Conservation (phyloP, 2,329 filamentous ascomycete genomes). For the Verticillium albo-atrum region DNA sequence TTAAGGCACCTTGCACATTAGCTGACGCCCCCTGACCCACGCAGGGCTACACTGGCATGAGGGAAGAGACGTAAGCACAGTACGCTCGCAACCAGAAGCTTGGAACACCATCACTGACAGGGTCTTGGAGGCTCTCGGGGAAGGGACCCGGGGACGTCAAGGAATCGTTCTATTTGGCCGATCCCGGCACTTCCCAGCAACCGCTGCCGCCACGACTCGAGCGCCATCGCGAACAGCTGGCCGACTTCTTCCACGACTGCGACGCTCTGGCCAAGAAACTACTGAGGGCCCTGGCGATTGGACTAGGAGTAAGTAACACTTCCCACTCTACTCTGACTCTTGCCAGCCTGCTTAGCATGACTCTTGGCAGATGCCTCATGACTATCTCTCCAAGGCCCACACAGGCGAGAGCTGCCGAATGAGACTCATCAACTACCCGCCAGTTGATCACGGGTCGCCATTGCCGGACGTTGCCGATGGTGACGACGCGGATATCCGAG, state of each 20-base stretch:
- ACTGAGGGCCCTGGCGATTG: conserved; percentile 56
- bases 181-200: conserved; percentile 5
- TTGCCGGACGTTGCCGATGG: conserved; percentile 19
- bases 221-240: not conserved
- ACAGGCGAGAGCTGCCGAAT: conserved; percentile 29
- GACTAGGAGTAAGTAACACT: conserved; percentile 56
- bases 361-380: conserved; percentile 26
- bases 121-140: conserved; percentile 6
- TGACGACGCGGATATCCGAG: conserved; percentile 62
- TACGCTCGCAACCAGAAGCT: not conserved
- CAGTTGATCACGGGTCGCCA: conserved; percentile 41
- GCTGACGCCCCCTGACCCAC: not conserved
- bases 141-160: conserved; percentile 11
- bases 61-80: conserved; percentile 11
- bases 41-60: conserved; percentile 13
- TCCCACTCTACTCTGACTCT: not conserved
- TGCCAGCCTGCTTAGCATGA: conserved; percentile 3
- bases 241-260: conserved; percentile 7
- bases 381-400: conserved; percentile 52
- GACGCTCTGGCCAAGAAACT: conserved; percentile 6
- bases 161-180: conserved; percentile 12
- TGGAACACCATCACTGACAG: not conserved
- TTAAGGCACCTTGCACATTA: not conserved
- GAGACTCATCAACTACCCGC: conserved; percentile 52
- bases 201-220: conserved; percentile 7